Evolutionary conservation across 2,329 filamentous ascomycete species (phyloP), one percentile per base, ranked within the genome.

Genomic region (Ophiocordyceps camponoti-rufipedis): DNA sequence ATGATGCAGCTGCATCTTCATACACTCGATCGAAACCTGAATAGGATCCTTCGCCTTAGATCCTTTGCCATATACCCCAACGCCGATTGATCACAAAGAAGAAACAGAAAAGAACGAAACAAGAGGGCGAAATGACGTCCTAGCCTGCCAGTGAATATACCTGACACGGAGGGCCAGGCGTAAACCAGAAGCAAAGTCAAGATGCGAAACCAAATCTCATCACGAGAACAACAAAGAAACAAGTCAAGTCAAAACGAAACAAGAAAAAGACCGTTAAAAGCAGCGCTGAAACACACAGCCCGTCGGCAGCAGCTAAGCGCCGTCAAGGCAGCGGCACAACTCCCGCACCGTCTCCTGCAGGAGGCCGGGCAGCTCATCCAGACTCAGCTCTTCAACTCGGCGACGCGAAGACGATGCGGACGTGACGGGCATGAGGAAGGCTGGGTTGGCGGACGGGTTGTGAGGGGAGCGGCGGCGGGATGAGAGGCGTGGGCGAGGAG

Each of bases 381-480:
- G 4, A 19, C 44, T 12, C 7, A 28, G n/a, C n/a, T 42, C 18
- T 5, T 23, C 23, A 28, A 18, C n/a, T 31, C 33, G 16, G n/a
- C 16, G 23, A 23, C 23, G 18, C 6, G 12, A 35, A 23, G 33
- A n/a, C 5, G 12, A 8, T n/a, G 18, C 0, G 50, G 44, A 6
- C 13, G 45, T 42, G 8, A 54, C 48, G 10, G 57, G 50, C 18
- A 48, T 46, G 14, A 61, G 46, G 31, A 51, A 52, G n/a, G 47
- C 46, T 29, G 46, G 47, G 38, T 48, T 51, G 5, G 52, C 33
- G 43, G 52, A 54, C 29, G 59, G 44, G 16, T 55, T 56, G 49
- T 3, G 23, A 23, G 23, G 23, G 23, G 5, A 23, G 23, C 23
- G 23, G 23, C 23, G 23, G 3, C 23, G 23, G 23, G 23, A 23